A percentile compares a stretch with the other conserved stretches of the same genome.
Evolutionary conservation across 2,329 filamentous ascomycete genomes (phyloP).

Genomic region (Phialemonium atrogriseum): DNA sequence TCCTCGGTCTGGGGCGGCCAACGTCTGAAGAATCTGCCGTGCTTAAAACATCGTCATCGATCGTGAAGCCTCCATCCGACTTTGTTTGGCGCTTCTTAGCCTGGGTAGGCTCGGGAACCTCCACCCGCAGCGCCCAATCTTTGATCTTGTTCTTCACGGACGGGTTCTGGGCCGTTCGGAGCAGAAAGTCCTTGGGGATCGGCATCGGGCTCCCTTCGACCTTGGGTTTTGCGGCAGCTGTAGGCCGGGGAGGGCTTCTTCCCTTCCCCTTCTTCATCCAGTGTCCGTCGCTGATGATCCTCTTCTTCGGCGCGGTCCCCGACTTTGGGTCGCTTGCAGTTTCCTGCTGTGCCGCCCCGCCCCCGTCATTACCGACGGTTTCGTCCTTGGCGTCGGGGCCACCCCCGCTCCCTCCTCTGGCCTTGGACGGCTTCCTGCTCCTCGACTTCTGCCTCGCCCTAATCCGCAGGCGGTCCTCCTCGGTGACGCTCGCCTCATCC

Average conservation of each 20-base stretch:
- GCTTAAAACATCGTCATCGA: constrained; percentile 21
- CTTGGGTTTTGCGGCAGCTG: constrained; percentile 17
- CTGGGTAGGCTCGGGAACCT: constrained; percentile 33
- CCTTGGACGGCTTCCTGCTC: constrained; percentile 22
- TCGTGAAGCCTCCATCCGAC: constrained; percentile 22
- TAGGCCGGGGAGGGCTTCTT: constrained; percentile 34
- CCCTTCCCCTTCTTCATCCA: constrained; percentile 60
- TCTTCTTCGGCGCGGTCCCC: constrained; percentile 69
- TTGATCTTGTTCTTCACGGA: constrained; percentile 51
- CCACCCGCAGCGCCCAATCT: constrained; percentile 51
- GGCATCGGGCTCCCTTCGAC: constrained; percentile 24
- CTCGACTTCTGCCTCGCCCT: constrained; percentile 40
- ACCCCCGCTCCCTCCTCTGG: constrained; percentile 17
- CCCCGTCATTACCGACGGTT: constrained; percentile 11
- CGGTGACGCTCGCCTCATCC: constrained; percentile 53
- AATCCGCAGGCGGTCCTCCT: constrained; percentile 51
- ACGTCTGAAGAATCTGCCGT: constrained; percentile 5
- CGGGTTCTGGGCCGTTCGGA: constrained; percentile 44
- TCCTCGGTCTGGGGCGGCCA: constrained; percentile 5
- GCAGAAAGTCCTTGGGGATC: constrained; percentile 51
- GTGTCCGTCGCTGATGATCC: constrained; percentile 87
- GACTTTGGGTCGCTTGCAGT: constrained; percentile 24
- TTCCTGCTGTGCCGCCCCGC: constrained; percentile 17
- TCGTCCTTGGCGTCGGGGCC: constrained; percentile 11
- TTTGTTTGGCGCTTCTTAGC: constrained; percentile 17